Percentiles rank a stretch among this genome's conserved stretches.
Conservation (phyloP, 2,329 filamentous ascomycete species). For the Domatiomyces globalis region DNA sequence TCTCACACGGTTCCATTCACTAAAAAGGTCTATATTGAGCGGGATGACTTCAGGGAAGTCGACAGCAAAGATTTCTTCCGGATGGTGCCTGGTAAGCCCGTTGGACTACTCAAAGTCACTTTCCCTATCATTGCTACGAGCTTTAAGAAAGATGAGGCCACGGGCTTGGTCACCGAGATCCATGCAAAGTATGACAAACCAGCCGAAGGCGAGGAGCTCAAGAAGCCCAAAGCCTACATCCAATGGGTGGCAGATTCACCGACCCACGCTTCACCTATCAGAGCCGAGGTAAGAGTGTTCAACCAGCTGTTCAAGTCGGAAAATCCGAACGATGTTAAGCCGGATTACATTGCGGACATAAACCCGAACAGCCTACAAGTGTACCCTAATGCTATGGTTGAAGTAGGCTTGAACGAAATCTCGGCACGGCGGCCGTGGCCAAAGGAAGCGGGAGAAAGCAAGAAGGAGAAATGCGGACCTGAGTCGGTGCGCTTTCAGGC, state of each 20-base stretch:
- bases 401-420: slow-evolving; percentile 71
- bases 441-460: slow-evolving; percentile 56
- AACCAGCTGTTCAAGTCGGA: slow-evolving; percentile 76
- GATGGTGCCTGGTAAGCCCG: slow-evolving; percentile 57
- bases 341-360: slow-evolving; percentile 70
- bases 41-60: slow-evolving; percentile 59
- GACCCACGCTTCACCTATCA: slow-evolving; percentile 44
- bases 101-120: slow-evolving; percentile 58
- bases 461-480: slow-evolving; percentile 41
- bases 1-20: slow-evolving; percentile 51
- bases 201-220: slow-evolving; percentile 46
- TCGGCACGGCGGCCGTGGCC: slow-evolving; percentile 64
- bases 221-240: slow-evolving; percentile 64
- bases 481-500: slow-evolving; percentile 82
- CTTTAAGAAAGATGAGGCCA: slow-evolving; percentile 51
- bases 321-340: slow-evolving; percentile 61
- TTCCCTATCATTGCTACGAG: slow-evolving; percentile 55
- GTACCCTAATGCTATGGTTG: slow-evolving; percentile 65
- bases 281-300: slow-evolving; percentile 62
- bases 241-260: slow-evolving; percentile 73
- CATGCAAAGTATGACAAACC: slow-evolving; percentile 54
- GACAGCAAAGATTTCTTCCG: slow-evolving; percentile 65
- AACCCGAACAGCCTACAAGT: slow-evolving; percentile 72
- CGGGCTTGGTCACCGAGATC: slow-evolving; percentile 52
- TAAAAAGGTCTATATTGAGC: slow-evolving; percentile 71